Evolutionary conservation across 345 rosid genomes (phyloP), one percentile per base, ranked within the genome.

Genomic region (Conringia planisiliqua): DNA sequence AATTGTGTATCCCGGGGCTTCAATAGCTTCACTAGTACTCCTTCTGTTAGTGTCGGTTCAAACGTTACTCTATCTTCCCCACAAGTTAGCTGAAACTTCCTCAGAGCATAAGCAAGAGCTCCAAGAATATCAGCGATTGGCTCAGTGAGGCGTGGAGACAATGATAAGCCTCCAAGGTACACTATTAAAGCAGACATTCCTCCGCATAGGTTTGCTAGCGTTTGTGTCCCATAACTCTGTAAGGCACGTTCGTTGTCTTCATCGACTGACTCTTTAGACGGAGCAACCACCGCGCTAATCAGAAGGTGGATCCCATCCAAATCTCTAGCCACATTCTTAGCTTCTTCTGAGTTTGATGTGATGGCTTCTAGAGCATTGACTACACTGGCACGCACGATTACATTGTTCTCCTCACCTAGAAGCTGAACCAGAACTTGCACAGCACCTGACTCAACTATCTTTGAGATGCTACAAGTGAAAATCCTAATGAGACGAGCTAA

Each of bases 341-440:
- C 97, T 43, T 75, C 78, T 38, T 42, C 61, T 39, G 97, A 89
- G 84, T 83, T 89, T 39, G 85, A 85, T 58, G 93, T 86, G 62
- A 93, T 85, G 65, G 89, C 90, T 63, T 89, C 92, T 84, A 93
- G 66, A 68, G 97, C 98, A 79, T 90, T 86, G 44, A 90, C 96
- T 14, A 90, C 90, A 71, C 85, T 86, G 48, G 96, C 90, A 66
- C 92, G 89, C 18, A 90, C 89, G 27, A 80, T 79, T 70, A 83
- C 75, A 71, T 80, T 83, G 63, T 82, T 89, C 29, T 84, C 79
- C 71, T 82, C 83, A 65, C 84, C 80, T 74, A 86, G 82, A 70
- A 93, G 87, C 72, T 56, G 82, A 69, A 90, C 84, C 78, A 93
- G 82, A 72, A 82, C 83, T 83, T 86, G 86, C 66, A 90, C 82